phyloP scores from a whole-genome alignment of 306 rosid species.

The Astragalus glycyphyllos region DNA sequence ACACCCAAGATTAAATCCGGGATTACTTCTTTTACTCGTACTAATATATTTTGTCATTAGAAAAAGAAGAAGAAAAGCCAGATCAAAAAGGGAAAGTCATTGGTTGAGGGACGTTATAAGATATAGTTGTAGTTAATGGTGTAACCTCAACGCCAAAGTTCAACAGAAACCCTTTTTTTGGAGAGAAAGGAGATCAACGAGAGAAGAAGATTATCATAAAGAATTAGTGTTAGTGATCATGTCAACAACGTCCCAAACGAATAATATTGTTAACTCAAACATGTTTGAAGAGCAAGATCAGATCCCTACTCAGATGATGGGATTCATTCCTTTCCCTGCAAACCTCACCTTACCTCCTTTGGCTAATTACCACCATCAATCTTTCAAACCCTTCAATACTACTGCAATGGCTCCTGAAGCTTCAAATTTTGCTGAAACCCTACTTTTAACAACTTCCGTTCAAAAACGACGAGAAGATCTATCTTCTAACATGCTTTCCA shows the following conservation, averaged over 20 bases:
- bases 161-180: conserved; percentile 1
- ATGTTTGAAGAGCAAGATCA: conserved; percentile 59
- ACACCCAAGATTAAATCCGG: no score
- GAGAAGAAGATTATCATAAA: no score
- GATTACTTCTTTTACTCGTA: no score
- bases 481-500: conserved; percentile 56
- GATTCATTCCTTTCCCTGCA: conserved; percentile 66
- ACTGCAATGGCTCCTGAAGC: conserved; percentile 47
- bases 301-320: conserved; percentile 59
- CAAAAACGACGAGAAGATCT: conserved; percentile 51
- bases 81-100: conserved; percentile 38
- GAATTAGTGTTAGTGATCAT: conserved; percentile 3
- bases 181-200: neutral
- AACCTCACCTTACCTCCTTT: conserved; percentile 58
- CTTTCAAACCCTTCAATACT: conserved; percentile 49
- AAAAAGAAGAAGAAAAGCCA: neutral
- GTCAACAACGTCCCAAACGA: conserved; percentile 52
- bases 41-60: no score
- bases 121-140: neutral
- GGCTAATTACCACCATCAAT: conserved; percentile 46
- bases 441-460: conserved; percentile 48
- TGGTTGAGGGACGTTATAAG: conserved; percentile 25
- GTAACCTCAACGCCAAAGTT: conserved; percentile 9
- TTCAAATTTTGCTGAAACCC: conserved; percentile 57
- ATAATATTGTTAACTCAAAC: conserved; percentile 49